Conservation (phyloP, 2,329 filamentous ascomycete species). For the Pestalotiopsis sp. region DNA sequence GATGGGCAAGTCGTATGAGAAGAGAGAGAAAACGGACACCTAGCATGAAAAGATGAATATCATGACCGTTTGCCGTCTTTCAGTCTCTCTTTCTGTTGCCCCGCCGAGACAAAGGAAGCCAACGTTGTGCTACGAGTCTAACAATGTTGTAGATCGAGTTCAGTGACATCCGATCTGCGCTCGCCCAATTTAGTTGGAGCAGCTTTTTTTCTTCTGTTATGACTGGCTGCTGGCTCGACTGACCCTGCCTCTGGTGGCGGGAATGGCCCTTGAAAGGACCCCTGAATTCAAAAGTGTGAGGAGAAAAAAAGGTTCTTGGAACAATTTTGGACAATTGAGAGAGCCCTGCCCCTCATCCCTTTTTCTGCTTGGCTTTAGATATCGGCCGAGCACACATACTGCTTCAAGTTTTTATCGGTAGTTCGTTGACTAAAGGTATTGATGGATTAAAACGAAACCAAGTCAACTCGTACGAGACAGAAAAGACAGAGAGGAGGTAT, state of each 20-base stretch:
- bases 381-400: neutral
- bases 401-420: too few species aligned
- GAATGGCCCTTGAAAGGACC: neutral
- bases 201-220: neutral
- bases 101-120: neutral
- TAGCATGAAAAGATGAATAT: too few species aligned
- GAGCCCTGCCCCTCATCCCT: slow-evolving; percentile 6
- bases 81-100: neutral
- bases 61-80: too few species aligned
- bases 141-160: neutral
- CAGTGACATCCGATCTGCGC: neutral
- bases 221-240: neutral
- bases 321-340: neutral
- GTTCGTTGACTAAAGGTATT: too few species aligned
- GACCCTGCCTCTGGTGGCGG: neutral
- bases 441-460: too few species aligned
- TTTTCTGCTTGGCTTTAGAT: neutral
- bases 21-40: too few species aligned
- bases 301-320: neutral
- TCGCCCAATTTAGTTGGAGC: neutral
- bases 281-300: neutral
- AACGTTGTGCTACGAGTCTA: neutral
- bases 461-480: too few species aligned
- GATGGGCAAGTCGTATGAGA: neutral
- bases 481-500: too few species aligned